Percentiles rank a stretch among this genome's conserved stretches.
These are phyloP conservation scores for Ophiocytium majus DNA, from an alignment of 352 stramenopile genomes.

Conservation along the genomic window DNA sequence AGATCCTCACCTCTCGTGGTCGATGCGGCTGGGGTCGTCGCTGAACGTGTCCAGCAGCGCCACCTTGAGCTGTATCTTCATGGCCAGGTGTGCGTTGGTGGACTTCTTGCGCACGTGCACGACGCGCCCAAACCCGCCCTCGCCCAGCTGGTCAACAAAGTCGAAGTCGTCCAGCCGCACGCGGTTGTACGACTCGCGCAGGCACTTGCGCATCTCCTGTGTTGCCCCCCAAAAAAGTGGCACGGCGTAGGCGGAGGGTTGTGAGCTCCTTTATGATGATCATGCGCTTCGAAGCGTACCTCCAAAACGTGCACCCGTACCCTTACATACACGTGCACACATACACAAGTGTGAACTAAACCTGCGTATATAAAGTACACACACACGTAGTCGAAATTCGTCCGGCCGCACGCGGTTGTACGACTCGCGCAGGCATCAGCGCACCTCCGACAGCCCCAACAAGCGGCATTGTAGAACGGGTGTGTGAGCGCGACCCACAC, in stretches of 20 bases:
- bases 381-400: too few species aligned
- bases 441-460: too few species aligned
- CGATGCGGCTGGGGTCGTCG: slow-evolving; percentile 63
- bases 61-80: slow-evolving; percentile 85
- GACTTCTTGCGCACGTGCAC: slow-evolving; percentile 80
- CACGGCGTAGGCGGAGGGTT: too few species aligned
- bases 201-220: slow-evolving; percentile 52
- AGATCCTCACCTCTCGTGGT: slow-evolving; percentile 50
- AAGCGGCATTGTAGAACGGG: too few species aligned
- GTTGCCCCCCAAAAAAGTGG: too few species aligned
- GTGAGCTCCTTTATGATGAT: too few species aligned
- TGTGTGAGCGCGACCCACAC: too few species aligned
- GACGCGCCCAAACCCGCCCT: slow-evolving; percentile 81
- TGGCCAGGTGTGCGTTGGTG: slow-evolving; percentile 81
- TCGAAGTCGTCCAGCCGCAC: slow-evolving; percentile 57
- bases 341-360: too few species aligned
- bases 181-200: slow-evolving; percentile 59
- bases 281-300: too few species aligned
- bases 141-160: slow-evolving; percentile 66
- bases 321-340: too few species aligned
- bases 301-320: too few species aligned
- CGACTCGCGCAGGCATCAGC: slow-evolving; percentile 44
- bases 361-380: too few species aligned
- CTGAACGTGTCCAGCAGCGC: slow-evolving; percentile 70
- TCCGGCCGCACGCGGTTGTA: slow-evolving; percentile 58